Base-by-base conservation (phyloP, 1,284 basidiomycete genomes). In the Sutorius eximius region DNA sequence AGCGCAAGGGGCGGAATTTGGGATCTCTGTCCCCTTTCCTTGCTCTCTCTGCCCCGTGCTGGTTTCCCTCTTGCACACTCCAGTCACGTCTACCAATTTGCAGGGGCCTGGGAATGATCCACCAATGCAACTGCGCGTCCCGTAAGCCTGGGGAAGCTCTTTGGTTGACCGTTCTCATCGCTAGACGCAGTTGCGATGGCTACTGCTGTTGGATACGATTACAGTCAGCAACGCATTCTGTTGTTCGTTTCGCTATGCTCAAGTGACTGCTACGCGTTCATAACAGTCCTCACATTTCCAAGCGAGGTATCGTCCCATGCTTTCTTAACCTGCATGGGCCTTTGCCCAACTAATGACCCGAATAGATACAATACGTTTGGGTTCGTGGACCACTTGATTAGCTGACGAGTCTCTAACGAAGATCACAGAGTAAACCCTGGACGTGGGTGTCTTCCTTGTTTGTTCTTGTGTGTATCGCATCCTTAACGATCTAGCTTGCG, bases 361-460 rank as follows among this genome's bases (percentile, higher is more conserved):
- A 5, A 45, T 20, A 47, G 57, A 30, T 58, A 22, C 36, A 59
- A 36, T 45, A 56, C n/a, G 13, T 58, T 44, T 59, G 57, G 57
- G 57, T 58, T 3, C 2, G 56, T 30, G 11, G n/a, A 10, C 15
- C 6, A 20, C 11, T 22, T n/a, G 11, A 11, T n/a, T 15, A 4
- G 9, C 13, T 41, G 22, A n/a, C 20, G 18, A 11, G 12, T 45
- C 41, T n/a, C 33, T 48, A n/a, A 55, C 29, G 9, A 30, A 5
- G n/a, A 20, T 18, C 11, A 37, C 8, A 58, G 57, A 43, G 11
- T 8, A 20, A 32, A 24, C 47, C 43, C 15, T 56, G 47, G 57
- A 30, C 58, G 12, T 24, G 44, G 45, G 48, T 59, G 29, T 56
- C 57, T n/a, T 32, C 30, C 11, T 6, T 59, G 15, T 58, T 45